Evolutionary conservation across 108 stramenopile genomes (phyloP).

Genomic region (Pseudonitzschia multistriata): DNA sequence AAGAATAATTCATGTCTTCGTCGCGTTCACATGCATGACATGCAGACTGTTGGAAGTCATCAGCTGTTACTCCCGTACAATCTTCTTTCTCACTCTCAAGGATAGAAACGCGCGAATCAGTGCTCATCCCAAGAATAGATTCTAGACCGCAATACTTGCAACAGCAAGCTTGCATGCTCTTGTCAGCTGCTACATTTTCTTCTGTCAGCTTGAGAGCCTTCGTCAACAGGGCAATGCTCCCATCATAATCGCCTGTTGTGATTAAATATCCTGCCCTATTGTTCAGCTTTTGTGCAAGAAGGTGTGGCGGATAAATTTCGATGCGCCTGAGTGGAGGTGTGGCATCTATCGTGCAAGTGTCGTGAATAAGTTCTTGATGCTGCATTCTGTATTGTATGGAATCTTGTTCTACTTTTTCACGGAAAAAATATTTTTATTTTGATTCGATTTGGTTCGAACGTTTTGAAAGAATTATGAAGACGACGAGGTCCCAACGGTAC

Average conservation of each 20-base stretch:
- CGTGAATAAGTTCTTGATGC: background rate
- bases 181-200: background rate
- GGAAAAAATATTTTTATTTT: too few species aligned
- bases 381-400: background rate
- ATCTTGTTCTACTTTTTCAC: too few species aligned
- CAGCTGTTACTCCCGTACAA: background rate
- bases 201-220: slow-evolving; percentile 18
- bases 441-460: too few species aligned
- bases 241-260: slow-evolving; percentile 5
- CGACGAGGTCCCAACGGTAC: too few species aligned
- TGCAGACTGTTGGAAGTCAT: background rate
- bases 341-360: background rate
- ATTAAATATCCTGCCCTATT: slow-evolving; percentile 15
- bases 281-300: slow-evolving; percentile 28
- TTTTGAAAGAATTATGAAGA: too few species aligned
- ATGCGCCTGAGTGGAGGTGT: background rate
- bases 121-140: background rate
- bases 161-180: background rate
- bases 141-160: background rate
- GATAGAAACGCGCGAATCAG: background rate
- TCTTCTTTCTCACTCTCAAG: background rate
- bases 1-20: background rate
- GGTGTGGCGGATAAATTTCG: slow-evolving; percentile 13
- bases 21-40: background rate
- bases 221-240: background rate